Conservation (phyloP, 805 yeast species). For the Ogataea siamensis region DNA sequence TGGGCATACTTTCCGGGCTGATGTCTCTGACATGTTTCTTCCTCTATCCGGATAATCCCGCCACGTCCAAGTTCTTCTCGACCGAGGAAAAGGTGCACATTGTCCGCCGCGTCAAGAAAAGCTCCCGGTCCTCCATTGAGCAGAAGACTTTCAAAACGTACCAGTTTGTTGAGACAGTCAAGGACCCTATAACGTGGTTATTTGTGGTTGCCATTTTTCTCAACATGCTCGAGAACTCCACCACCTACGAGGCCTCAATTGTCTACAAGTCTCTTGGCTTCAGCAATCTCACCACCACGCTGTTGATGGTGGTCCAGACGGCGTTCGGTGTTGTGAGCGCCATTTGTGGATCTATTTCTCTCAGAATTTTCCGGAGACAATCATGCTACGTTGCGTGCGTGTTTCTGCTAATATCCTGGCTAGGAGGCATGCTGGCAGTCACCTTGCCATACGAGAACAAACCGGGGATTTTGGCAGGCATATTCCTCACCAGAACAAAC, state of each 20-base stretch:
- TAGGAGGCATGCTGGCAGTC: slow-evolving; percentile 8
- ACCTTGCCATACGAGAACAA: slow-evolving; percentile 5
- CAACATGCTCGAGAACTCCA: slow-evolving; percentile 25
- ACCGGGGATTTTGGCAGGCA: slow-evolving; percentile 8
- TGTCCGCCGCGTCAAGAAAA: slow-evolving; percentile 28
- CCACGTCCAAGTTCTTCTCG: slow-evolving; percentile 46
- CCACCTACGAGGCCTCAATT: slow-evolving; percentile 20
- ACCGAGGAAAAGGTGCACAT: slow-evolving; percentile 35
- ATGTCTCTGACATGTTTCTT: slow-evolving; percentile 32
- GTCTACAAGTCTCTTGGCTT: slow-evolving; percentile 20
- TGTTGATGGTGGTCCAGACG: slow-evolving; percentile 24
- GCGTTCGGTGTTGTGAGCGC: slow-evolving; percentile 24
- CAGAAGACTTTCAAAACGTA: slow-evolving; percentile 28
- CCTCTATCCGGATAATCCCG: slow-evolving; percentile 57
- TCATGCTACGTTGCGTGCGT: slow-evolving; percentile 8
- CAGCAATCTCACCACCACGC: slow-evolving; percentile 18
- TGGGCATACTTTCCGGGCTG: slow-evolving; percentile 46
- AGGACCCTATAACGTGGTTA: slow-evolving; percentile 43
- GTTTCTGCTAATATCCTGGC: not conserved
- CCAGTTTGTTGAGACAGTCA: slow-evolving; percentile 31
- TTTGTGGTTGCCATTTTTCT: slow-evolving; percentile 31
- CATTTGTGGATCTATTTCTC: slow-evolving; percentile 20
- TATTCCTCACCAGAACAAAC: slow-evolving; percentile 8
- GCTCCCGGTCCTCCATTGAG: slow-evolving; percentile 30
- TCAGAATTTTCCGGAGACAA: slow-evolving; percentile 17